Conservation (phyloP, 2,329 filamentous ascomycete species). For the Neofusicoccum laricinum region DNA sequence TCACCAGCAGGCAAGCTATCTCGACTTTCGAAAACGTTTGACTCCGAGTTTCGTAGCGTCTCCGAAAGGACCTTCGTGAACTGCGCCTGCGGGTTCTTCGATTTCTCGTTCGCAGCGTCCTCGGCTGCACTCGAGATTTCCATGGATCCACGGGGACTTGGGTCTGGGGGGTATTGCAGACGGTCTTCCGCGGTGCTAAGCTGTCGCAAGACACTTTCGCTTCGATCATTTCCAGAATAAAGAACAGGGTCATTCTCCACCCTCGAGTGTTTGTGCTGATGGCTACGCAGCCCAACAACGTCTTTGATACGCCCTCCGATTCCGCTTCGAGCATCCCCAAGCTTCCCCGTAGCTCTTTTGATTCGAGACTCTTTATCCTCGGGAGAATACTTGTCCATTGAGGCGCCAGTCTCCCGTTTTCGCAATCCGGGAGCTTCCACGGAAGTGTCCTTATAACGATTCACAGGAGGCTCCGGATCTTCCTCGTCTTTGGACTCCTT, state of each 20-base stretch:
- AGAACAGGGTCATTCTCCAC: slow-evolving; percentile 36
- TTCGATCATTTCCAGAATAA: background rate
- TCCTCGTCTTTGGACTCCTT: slow-evolving; percentile 59
- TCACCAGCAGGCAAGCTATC: slow-evolving; percentile 19
- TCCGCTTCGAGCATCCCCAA: slow-evolving; percentile 77
- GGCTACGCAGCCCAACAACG: slow-evolving; percentile 61
- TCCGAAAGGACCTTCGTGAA: slow-evolving; percentile 31
- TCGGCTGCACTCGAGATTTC: slow-evolving; percentile 14
- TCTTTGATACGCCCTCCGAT: slow-evolving; percentile 77
- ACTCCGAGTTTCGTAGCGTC: slow-evolving; percentile 31
- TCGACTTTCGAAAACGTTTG: slow-evolving; percentile 23
- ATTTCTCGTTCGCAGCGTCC: background rate
- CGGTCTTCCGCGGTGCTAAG: background rate
- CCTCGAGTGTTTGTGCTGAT: slow-evolving; percentile 39
- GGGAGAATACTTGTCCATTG: background rate
- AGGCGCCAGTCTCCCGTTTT: slow-evolving; percentile 27
- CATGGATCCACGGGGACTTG: slow-evolving; percentile 8
- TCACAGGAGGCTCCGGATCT: slow-evolving; percentile 44
- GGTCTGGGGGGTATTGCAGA: background rate
- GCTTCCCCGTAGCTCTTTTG: slow-evolving; percentile 75
- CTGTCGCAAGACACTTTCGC: background rate
- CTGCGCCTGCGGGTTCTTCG: background rate
- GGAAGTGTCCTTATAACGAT: slow-evolving; percentile 51
- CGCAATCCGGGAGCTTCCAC: slow-evolving; percentile 25
- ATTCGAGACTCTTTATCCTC: slow-evolving; percentile 40